Percentiles rank a stretch among this genome's conserved stretches.
Evolutionary conservation across 768 basidiomycete species (phyloP).

Genomic region (Tylopilus balloui): DNA sequence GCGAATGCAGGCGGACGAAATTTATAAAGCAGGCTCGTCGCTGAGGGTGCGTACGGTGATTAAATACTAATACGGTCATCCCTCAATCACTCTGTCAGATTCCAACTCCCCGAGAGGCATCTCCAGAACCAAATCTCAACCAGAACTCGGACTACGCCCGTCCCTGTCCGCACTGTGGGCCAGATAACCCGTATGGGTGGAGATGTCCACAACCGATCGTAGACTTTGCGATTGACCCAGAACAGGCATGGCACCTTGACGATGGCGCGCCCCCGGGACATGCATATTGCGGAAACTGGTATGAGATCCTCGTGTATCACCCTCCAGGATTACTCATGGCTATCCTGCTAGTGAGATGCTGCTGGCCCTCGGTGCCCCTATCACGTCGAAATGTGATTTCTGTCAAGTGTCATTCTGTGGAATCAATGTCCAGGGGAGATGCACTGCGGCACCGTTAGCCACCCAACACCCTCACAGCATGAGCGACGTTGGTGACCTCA

Average conservation of each 20-base stretch:
- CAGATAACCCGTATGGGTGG: constrained; percentile 74
- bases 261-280: constrained; percentile 79
- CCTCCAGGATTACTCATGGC: neutral
- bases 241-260: constrained; percentile 72
- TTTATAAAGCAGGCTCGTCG: constrained; percentile 59
- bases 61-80: neutral
- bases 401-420: constrained; percentile 83
- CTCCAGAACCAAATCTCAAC: constrained; percentile 71
- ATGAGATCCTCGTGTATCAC: constrained; percentile 16
- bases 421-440: constrained; percentile 70
- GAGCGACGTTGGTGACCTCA: constrained; percentile 65
- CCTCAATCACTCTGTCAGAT: constrained; percentile 42
- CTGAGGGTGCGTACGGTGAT: constrained; percentile 52
- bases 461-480: constrained; percentile 68
- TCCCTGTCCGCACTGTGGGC: constrained; percentile 75
- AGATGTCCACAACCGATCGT: constrained; percentile 74
- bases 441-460: constrained; percentile 52
- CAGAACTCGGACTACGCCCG: constrained; percentile 60
- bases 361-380: constrained; percentile 65
- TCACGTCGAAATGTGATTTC: constrained; percentile 80
- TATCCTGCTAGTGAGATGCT: constrained; percentile 56
- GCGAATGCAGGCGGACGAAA: constrained; percentile 75
- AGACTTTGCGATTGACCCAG: constrained; percentile 64
- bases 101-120: constrained; percentile 68
- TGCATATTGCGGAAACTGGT: constrained; percentile 80